Base-by-base conservation (phyloP, 176 grass and related monocot species). In the Oropetium thomaeum region DNA sequence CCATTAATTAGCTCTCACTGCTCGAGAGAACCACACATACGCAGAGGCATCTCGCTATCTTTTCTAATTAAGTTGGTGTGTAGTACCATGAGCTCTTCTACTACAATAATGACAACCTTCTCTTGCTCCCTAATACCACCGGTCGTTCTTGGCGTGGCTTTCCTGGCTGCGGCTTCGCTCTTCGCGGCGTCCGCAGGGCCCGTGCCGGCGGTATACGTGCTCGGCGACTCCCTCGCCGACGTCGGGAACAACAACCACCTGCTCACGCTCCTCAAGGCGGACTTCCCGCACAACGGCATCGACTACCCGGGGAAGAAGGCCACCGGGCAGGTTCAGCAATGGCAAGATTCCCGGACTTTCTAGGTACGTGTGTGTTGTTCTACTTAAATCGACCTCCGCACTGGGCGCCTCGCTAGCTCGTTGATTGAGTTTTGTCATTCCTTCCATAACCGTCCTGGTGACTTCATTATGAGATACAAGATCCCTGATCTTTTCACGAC, bases 201-300 rank as follows among this genome's bases (percentile, higher is more conserved):
- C 3, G 88, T 88, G 7, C 79, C 87, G 6, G 94, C 88, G 11
- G 61, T 91, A 65, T 97, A 97, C 77, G 90, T 97, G 35, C 62
- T 97, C 17, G 94, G 94, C 17, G 94, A 97, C 85, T 97, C 94
- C 10, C 70, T 97, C 10, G 90, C 83, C 19, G 94, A 97, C 79
- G 94, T 93, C 0, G 94, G 94, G 17, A 97, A 97, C 81, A 97
- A 97, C 86, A 89, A 97, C 80, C 17, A 89, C 62, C 33, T 97
- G 33, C 23, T 88, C 40, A 87, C 88, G 12, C 76, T 97, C 2
- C 88, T 97, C 13, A 93, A 79, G 79, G 94, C 94, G 11, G 77
- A 97, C 78, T 93, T 91, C 81, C 63, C 94, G 0, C 90, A 97
- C 70, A 93, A 97, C 73, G 94, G 94, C 71, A 78, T 97, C 37